Conservation (phyloP, 1,284 basidiomycete species). For the Cryptococcus sp. region DNA sequence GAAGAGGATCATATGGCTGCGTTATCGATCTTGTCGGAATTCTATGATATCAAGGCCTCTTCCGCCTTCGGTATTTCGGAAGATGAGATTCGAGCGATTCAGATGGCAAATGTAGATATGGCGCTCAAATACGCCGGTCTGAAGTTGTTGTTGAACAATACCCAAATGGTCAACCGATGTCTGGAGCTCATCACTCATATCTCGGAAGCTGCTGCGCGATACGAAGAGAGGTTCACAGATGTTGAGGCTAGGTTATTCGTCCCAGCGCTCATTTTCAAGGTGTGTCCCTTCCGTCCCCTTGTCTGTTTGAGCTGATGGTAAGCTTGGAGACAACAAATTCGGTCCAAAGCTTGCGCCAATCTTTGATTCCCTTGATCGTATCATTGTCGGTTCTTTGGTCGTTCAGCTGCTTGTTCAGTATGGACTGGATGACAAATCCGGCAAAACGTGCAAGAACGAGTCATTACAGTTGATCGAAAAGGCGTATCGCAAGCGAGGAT, state of each 20-base stretch:
- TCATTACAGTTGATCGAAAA: slow-evolving; percentile 41
- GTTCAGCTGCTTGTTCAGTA: slow-evolving; percentile 82
- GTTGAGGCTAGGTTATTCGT: slow-evolving; percentile 83
- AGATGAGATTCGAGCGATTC: slow-evolving; percentile 62
- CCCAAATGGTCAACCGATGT: slow-evolving; percentile 82
- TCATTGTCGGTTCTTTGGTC: slow-evolving; percentile 53
- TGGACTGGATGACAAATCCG: slow-evolving; percentile 44
- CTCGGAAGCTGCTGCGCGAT: slow-evolving; percentile 64
- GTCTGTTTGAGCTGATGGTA: neutral
- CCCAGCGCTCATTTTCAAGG: slow-evolving; percentile 87
- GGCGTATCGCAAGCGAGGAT: slow-evolving; percentile 41
- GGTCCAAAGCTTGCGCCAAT: slow-evolving; percentile 49
- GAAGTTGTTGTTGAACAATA: slow-evolving; percentile 86
- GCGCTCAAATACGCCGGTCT: slow-evolving; percentile 92
- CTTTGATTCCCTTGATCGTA: slow-evolving; percentile 50
- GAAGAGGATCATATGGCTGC: slow-evolving; percentile 88
- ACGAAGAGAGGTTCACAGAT: slow-evolving; percentile 79
- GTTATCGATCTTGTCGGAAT: slow-evolving; percentile 66
- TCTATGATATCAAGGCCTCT: slow-evolving; percentile 63
- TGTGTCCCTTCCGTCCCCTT: slow-evolving; percentile 42
- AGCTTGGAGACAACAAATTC: slow-evolving; percentile 54
- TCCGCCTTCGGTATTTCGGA: slow-evolving; percentile 56
- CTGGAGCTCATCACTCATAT: slow-evolving; percentile 82
- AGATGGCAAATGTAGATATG: slow-evolving; percentile 85
- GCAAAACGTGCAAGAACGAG: slow-evolving; percentile 46